These are phyloP conservation scores for Coemansia sp. DNA, from an alignment of 192 early-diverging fungal species.

Conservation along the genomic window DNA sequence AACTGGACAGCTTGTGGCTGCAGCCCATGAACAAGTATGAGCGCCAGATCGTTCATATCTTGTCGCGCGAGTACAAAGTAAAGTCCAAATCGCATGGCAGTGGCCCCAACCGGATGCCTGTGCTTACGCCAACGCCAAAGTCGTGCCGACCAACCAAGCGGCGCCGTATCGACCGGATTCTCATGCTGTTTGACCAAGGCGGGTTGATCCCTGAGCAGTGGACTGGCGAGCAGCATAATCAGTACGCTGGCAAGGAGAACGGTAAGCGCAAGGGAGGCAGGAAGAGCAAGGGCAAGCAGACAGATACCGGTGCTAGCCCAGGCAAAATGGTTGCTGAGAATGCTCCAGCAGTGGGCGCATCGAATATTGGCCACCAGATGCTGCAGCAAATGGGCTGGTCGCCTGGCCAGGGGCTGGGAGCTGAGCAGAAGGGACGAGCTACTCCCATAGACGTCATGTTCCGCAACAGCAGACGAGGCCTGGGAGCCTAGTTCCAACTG, in stretches of 20 bases:
- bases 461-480: constrained; percentile 40
- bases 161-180: constrained; percentile 30
- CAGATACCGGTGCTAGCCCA: constrained; percentile 2
- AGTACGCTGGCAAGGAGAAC: neutral
- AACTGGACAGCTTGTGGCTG: constrained; percentile 45
- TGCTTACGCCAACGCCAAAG: constrained; percentile 29
- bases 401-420: constrained; percentile 48
- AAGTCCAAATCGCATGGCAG: constrained; percentile 51
- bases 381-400: constrained; percentile 54
- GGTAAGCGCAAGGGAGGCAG: constrained; percentile 13
- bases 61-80: constrained; percentile 42
- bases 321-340: constrained; percentile 43
- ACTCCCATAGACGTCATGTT: constrained; percentile 47
- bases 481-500: constrained; percentile 25
- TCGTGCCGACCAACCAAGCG: constrained; percentile 26
- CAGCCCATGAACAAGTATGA: constrained; percentile 49
- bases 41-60: constrained; percentile 44
- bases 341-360: constrained; percentile 42
- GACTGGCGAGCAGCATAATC: constrained; percentile 9
- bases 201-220: constrained; percentile 31
- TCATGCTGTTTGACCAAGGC: constrained; percentile 34
- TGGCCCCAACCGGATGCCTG: constrained; percentile 24
- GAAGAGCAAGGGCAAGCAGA: constrained; percentile 1
- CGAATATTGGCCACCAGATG: constrained; percentile 54
- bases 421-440: constrained; percentile 39